These are phyloP conservation scores for Leucosporidium yakuticum DNA, from an alignment of 768 basidiomycete species.

Conservation along the genomic window DNA sequence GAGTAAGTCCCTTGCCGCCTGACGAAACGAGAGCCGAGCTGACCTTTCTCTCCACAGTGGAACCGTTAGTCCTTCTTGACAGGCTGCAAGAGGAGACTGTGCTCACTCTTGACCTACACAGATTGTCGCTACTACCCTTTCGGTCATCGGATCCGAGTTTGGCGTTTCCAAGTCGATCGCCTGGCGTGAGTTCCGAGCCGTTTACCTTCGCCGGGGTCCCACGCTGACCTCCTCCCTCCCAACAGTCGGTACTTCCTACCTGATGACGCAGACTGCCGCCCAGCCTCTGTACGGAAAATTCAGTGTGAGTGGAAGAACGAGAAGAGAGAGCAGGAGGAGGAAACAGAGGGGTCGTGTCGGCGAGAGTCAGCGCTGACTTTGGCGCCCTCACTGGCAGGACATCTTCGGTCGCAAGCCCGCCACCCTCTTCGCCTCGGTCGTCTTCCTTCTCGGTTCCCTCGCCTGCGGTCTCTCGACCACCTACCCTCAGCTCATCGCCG, in stretches of 20 bases:
- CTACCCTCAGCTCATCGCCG: constrained; percentile 33
- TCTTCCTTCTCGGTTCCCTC: constrained; percentile 33
- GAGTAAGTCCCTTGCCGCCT: constrained; percentile 6
- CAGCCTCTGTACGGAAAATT: constrained; percentile 28
- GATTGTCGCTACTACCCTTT: constrained; percentile 18
- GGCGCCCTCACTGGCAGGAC: constrained; percentile 5
- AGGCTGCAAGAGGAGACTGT: background rate
- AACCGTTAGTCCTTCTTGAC: background rate
- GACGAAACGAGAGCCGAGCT: background rate
- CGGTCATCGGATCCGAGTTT: constrained; percentile 27
- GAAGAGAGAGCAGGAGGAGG: background rate
- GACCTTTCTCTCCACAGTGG: background rate
- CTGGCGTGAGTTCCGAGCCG: constrained; percentile 15
- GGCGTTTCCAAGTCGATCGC: constrained; percentile 21
- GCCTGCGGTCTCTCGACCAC: constrained; percentile 30
- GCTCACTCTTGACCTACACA: background rate
- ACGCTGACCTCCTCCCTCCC: background rate
- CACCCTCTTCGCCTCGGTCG: constrained; percentile 29
- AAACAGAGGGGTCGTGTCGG: background rate
- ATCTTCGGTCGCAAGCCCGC: constrained; percentile 31
- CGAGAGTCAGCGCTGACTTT: too few relatives aligned
- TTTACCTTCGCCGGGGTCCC: background rate
- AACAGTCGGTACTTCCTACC: constrained; percentile 29
- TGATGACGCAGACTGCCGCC: constrained; percentile 29
- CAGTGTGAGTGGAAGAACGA: background rate